Evolutionary conservation across 805 yeast species (phyloP), one percentile per base, ranked within the genome.

Genomic region (Blastobotrys robertii): DNA sequence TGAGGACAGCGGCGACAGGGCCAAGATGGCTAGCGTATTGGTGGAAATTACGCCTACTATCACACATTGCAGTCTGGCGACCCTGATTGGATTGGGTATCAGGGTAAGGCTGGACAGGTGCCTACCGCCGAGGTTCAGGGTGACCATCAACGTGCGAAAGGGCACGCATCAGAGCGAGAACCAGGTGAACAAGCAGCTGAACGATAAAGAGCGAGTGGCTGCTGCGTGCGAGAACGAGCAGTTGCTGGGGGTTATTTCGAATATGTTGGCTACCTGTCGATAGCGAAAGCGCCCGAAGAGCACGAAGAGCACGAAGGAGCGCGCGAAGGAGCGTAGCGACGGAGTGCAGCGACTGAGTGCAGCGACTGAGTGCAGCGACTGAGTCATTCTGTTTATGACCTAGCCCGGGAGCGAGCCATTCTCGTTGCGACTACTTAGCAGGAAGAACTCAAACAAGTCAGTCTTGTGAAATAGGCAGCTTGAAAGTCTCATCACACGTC

Each of bases 141-240:
- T 86, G 45, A 74, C 79, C 10, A 82, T 92, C 28, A 64, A 82
- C 33, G 74, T 92, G 39, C 87, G 88, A 56, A 84, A 85, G 53
- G 97, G 97, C 1, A 76, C 94, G 1, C 99, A 92, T 59, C 97
- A 92, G 61, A 84, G 95, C 58, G 98, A 92, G 59, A 76, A 75
- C 51, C 98, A 92, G 59, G 97, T 92, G 15, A 92, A 92, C 64
- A 90, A 90, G 59, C 99, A 92, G 65, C 72, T 92, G 47, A 92
- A 92, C 57, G 99, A 92, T 59, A 92, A 92, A 65, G 99, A 92
- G 64, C 70, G 99, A 48, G 97, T 92, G 0, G 94, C 95, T 29
- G 98, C 98, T 22, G 99, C 99, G 0, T 88, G 97, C 62, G 98
- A 92, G 57, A 92, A 92, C 56, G 95, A 84, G 44, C 98, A 92